Percentiles rank a stretch among this genome's conserved stretches.
Evolutionary conservation across 2,329 filamentous ascomycete genomes (phyloP).

Genomic region (Cytospora piceae): DNA sequence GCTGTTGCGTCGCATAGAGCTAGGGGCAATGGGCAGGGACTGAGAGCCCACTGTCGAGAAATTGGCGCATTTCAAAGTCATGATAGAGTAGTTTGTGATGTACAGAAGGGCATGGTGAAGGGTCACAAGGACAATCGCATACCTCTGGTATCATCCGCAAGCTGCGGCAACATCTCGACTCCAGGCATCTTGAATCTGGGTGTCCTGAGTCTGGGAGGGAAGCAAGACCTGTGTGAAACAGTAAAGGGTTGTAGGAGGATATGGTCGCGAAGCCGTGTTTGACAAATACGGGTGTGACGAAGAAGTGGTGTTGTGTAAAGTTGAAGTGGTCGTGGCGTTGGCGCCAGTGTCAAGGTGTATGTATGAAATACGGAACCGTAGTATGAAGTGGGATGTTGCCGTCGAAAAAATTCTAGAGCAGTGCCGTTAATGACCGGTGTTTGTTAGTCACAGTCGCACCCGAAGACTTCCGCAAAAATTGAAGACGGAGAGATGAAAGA

Average conservation of each 20-base stretch:
- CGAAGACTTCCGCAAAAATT: neutral
- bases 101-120: constrained; percentile 1
- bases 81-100: neutral
- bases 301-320: constrained; percentile 6
- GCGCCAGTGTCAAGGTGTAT: constrained; percentile 6
- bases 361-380: neutral
- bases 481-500: neutral
- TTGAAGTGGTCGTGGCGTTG: constrained; percentile 3
- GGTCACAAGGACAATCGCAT: constrained; percentile 14
- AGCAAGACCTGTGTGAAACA: constrained; percentile 17
- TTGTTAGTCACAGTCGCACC: constrained; percentile 22
- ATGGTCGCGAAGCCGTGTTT: constrained; percentile 10
- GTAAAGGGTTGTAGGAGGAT: constrained; percentile 4
- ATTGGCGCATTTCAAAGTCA: constrained; percentile 4
- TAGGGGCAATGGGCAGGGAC: neutral
- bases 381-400: constrained; percentile 5
- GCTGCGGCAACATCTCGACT: constrained; percentile 45
- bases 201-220: constrained; percentile 14
- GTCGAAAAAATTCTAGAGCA: constrained; percentile 22
- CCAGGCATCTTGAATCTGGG: constrained; percentile 44
- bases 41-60: neutral
- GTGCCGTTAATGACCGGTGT: constrained; percentile 12
- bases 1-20: constrained; percentile 2
- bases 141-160: constrained; percentile 50
- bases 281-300: constrained; percentile 14